A percentile compares a stretch with the other conserved stretches of the same genome.
Evolutionary conservation across 305 asterid species (phyloP).

Genomic region (Fraxinus xanthoxyloides): DNA sequence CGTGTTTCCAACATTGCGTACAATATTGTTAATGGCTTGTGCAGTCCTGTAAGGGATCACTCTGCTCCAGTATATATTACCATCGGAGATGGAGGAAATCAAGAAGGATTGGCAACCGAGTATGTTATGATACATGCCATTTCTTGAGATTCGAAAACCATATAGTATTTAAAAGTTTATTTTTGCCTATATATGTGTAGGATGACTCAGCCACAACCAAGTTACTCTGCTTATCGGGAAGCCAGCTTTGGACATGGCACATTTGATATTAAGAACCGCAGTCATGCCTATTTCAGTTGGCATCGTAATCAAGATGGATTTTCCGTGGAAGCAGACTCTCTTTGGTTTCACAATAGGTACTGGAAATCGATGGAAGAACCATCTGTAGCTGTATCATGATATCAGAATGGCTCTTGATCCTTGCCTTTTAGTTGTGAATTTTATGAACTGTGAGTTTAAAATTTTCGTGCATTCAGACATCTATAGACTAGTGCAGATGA

Average conservation of each 20-base stretch:
- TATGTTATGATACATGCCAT: constrained; percentile 20
- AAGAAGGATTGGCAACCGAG: constrained; percentile 57
- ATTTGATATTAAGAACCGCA: constrained; percentile 56
- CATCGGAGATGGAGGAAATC: constrained; percentile 72
- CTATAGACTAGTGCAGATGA: background rate
- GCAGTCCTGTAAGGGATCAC: constrained; percentile 40
- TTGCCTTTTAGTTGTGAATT: background rate
- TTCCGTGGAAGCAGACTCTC: constrained; percentile 54
- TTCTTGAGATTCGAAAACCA: background rate
- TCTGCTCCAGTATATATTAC: constrained; percentile 63
- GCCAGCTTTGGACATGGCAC: constrained; percentile 71
- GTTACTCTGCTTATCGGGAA: constrained; percentile 68
- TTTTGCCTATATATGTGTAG: constrained; percentile 27
- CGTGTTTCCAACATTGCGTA: constrained; percentile 56
- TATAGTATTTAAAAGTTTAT: background rate
- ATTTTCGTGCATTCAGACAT: background rate
- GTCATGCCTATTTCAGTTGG: constrained; percentile 62
- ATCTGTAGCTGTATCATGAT: constrained; percentile 19
- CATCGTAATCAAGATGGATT: constrained; percentile 56
- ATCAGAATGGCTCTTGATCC: background rate
- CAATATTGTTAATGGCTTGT: constrained; percentile 41
- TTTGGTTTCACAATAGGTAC: constrained; percentile 49
- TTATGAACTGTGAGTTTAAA: background rate
- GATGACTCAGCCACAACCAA: constrained; percentile 76
- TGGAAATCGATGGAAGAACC: constrained; percentile 37